These are phyloP conservation scores for Chytridiales sp. DNA, from an alignment of 371 early-diverging fungal species.

Conservation along the genomic window DNA sequence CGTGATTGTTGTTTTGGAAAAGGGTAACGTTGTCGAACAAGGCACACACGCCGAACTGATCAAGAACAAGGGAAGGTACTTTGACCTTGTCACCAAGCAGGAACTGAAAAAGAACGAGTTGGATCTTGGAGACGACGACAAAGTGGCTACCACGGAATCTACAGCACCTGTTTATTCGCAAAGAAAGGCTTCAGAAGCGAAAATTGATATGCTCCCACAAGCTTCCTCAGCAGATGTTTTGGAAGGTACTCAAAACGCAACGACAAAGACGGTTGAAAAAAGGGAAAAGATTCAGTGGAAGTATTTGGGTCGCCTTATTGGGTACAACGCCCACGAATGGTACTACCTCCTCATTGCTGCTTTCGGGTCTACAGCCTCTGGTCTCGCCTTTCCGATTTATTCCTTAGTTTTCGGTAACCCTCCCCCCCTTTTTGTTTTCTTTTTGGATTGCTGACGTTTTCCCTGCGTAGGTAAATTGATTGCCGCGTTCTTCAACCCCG, in stretches of 20 bases:
- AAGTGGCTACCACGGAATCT: too few relatives aligned
- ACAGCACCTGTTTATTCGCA: too few relatives aligned
- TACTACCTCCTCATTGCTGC: slow-evolving; percentile 3
- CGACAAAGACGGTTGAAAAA: background rate
- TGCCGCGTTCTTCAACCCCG: slow-evolving; percentile 13
- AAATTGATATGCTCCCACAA: background rate
- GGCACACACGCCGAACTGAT: slow-evolving; percentile 39
- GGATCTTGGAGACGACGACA: background rate
- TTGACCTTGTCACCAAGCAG: slow-evolving; percentile 30
- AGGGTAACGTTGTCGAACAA: slow-evolving; percentile 34
- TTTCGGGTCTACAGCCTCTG: slow-evolving; percentile 6
- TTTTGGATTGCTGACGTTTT: too few relatives aligned
- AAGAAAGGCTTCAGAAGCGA: background rate
- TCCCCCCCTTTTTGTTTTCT: too few relatives aligned
- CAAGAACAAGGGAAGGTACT: slow-evolving; percentile 28
- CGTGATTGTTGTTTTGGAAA: slow-evolving; percentile 54
- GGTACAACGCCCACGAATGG: slow-evolving; percentile 9
- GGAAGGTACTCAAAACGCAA: background rate
- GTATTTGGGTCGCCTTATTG: slow-evolving; percentile 12
- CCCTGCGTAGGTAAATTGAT: too few relatives aligned
- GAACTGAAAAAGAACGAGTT: slow-evolving; percentile 20
- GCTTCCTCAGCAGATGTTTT: background rate
- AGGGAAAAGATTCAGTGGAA: slow-evolving; percentile 13
- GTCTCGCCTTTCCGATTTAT: slow-evolving; percentile 14
- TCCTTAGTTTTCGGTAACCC: slow-evolving; percentile 17